Conservation (phyloP, 306 rosid species). For the Lablab purpureus region DNA sequence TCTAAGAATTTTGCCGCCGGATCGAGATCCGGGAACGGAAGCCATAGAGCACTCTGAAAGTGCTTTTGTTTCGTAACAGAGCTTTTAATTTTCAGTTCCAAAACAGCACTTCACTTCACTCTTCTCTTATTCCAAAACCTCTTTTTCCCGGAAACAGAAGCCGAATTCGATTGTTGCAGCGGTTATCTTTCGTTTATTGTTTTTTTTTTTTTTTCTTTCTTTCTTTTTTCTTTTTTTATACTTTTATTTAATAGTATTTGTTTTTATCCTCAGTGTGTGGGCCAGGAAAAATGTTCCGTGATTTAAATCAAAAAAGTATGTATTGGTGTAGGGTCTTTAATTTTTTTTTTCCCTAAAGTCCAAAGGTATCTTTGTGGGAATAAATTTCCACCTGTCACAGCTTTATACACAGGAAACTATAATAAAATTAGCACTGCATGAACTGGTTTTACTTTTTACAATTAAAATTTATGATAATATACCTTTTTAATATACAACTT, state of each 20-base stretch:
- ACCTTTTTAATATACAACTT: background rate
- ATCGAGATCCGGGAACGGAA: conserved; percentile 69
- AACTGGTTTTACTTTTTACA: background rate
- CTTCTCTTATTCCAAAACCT: conserved; percentile 36
- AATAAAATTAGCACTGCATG: background rate
- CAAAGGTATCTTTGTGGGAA: background rate
- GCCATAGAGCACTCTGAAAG: conserved; percentile 53
- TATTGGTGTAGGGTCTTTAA: background rate
- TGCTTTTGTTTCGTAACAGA: background rate
- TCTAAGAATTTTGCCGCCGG: conserved; percentile 87
- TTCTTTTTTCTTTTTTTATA: no score
- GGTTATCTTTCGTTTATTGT: conserved; percentile 56
- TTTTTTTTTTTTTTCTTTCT: background rate
- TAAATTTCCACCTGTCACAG: background rate
- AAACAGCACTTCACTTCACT: conserved; percentile 1
- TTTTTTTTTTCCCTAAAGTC: background rate
- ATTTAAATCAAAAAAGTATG: background rate
- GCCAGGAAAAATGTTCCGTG: background rate
- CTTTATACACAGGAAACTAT: background rate
- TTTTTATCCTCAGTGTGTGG: conserved; percentile 27
- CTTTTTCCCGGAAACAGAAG: conserved; percentile 2
- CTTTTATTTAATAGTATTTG: background rate
- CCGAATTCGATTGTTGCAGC: conserved; percentile 44
- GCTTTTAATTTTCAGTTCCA: background rate
- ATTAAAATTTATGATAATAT: background rate